Base-by-base conservation (phyloP, 257 asterid species). In the Agastache rugosa region DNA sequence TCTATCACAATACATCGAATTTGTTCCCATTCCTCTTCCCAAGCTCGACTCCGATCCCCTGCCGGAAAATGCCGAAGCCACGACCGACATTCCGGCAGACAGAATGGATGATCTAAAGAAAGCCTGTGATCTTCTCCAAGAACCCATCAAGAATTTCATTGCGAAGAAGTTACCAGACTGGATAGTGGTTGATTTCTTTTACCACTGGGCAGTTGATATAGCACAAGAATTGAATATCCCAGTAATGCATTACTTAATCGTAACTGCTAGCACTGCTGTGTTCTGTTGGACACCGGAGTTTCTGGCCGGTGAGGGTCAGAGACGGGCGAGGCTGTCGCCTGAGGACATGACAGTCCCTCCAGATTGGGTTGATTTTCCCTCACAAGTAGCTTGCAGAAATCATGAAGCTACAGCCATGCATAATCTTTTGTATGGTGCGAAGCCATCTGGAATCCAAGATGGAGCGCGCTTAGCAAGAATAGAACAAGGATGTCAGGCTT, bases 61-160 rank as follows among this genome's bases (percentile, higher is more conserved):
- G 19, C 86, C 86, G 6, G 78, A 68, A 1, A 60, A 29, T 5
- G 82, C 86, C 3, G 84, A 82, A 17, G 82, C 86, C 66, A 79
- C 84, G 2, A 41, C 74, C 11, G 86, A 82, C 67, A 67, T 74
- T 23, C 77, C 72, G n/a, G 31, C 45, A 0, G 78, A 63, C 5
- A 14, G 60, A n/a, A 74, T 74, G 41, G 67, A 63, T 39, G 59
- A 70, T 42, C 77, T 77, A 0, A 77, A 77, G 39, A 14, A 2
- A 1, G 67, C 81, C 4, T 76, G 50, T 7, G 80, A 76, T 47
- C 58, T 76, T 17, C 71, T 76, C 17, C 59, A 50, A 50, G 60
- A 61, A 35, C 80, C 80, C 39, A n/a, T 76, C 48, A 62, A 9
- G 39, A 12, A 17, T 16, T 60, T 76, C 48, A 3, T 76, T 9